Base-by-base conservation (phyloP, 768 basidiomycete genomes). In the Saitozyma podzolica region DNA sequence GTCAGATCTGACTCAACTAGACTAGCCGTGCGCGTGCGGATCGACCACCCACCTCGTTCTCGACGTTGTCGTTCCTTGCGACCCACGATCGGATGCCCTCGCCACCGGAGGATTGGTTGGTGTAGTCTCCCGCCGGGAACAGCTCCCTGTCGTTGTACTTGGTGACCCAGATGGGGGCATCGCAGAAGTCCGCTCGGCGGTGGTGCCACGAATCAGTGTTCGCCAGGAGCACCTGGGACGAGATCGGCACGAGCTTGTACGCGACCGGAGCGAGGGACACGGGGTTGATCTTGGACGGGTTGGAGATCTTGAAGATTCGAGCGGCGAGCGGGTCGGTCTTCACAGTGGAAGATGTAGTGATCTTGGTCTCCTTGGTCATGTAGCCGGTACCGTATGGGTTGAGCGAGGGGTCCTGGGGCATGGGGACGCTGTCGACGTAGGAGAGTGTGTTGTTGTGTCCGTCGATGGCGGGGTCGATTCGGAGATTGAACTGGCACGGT, bases 291-390 rank as follows among this genome's bases (percentile, higher is more conserved):
- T 63, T 61, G 10, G 51, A 51, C 29, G 59, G 62, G 61, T 69
- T 72, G 54, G 62, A 29, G 14, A 72, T 63, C 67, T 66, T 66
- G 65, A 65, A 61, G 2, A 69, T 59, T 19, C 67, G 50, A 39
- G 59, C 58, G 43, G 50, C 54, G 56, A 63, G 48, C 4, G 64
- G 61, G 6, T 20, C 62, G 14, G 65, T 56, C 48, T 69, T 56
- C 16, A 51, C 51, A 41, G 42, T 53, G 8, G 61, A 61, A 42
- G 56, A 39, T 16, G 11, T 64, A 41, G 47, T 41, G 29, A 69
- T 60, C 1, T 41, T 4, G 16, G 61, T 63, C 53, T 69, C 58
- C 39, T 66, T 54, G 39, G 45, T 47, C 10, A 47, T 57, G 50
- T 56, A 69, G 4, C 65, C 67, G 9, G 58, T 56, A 39, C 54